Evolutionary conservation across 768 basidiomycete species (phyloP), one percentile per base, ranked within the genome.

Genomic region (Xerocomus spinulosus): DNA sequence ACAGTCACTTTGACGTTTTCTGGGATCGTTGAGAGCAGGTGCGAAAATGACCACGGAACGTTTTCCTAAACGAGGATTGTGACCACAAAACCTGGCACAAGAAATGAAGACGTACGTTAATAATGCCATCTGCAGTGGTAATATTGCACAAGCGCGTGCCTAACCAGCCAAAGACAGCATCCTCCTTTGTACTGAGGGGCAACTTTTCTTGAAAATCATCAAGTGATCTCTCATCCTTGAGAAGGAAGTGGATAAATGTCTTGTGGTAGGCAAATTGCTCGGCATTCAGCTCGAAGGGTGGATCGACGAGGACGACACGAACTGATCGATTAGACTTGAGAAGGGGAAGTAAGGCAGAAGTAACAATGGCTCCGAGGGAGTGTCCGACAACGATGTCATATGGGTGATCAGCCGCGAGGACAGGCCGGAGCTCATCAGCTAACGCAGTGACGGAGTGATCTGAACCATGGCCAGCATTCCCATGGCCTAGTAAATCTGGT

Each of bases 401-500:
- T 1, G n/a, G 38, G 9, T 26, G 42, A 15, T 18, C 18, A 1
- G 12, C 29, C 6, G 37, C 14, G 24, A 61, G 46, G 38, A 59
- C 20, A 1, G 55, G 55, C 0, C 4, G 26, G 14, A 62, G 54
- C 36, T 56, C 59, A 3, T 53, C 34, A 9, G 24, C 37, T 24
- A 39, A 25, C 15, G 37, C 37, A 39, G 15, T 7, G 24, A 39
- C n/a, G 14, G 37, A 15, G n/a, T n/a, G n/a, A 25, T 25, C 37
- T 25, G 52, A 46, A 5, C 33, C 12, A 15, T 46, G 46, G 7
- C 43, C 39, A 7, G 52, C 51, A 18, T 17, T 29, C 0, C 54
- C 59, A 17, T 64, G 62, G 5, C 57, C 57, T 10, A 62, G 52
- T 1, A 62, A 30, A 30, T 60, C 56, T 1, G 62, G 63, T 17